Evolutionary conservation across 2,329 filamentous ascomycete species (phyloP).

Genomic region (Tolypocladium nubicola): DNA sequence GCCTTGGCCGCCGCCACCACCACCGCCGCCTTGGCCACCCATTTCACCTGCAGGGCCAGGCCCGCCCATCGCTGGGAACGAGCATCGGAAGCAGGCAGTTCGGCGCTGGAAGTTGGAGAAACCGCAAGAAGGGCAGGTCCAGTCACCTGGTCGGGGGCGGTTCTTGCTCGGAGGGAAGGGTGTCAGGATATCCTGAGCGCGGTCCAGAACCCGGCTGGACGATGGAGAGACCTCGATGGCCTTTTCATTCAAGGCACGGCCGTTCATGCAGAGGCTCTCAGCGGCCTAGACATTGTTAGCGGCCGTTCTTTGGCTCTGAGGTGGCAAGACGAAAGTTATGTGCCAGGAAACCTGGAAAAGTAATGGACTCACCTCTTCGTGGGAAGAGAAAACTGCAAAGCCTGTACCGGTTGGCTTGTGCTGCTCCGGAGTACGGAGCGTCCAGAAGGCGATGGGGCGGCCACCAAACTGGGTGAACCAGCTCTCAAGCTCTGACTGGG

Average conservation of each 20-base stretch:
- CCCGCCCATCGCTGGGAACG: constrained; percentile 80
- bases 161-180: constrained; percentile 99
- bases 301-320: neutral
- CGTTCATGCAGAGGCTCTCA: constrained; percentile 98
- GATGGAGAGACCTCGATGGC: constrained; percentile 98
- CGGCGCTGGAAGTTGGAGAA: constrained; percentile 99
- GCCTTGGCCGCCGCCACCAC: constrained; percentile 15
- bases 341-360: neutral
- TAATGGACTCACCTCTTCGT: constrained; percentile 73
- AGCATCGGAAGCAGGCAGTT: constrained; percentile 97
- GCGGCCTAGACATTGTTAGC: constrained; percentile 54
- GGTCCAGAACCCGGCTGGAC: constrained; percentile 90
- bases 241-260: constrained; percentile 94
- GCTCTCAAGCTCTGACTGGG: constrained; percentile 95
- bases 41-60: constrained; percentile 60
- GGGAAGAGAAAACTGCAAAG: constrained; percentile 96
- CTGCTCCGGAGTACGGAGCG: constrained; percentile 90
- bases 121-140: constrained; percentile 96
- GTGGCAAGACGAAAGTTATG: neutral
- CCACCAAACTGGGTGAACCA: constrained; percentile 99
- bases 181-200: constrained; percentile 89
- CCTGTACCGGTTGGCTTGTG: constrained; percentile 99
- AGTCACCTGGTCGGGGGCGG: constrained; percentile 89
- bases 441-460: constrained; percentile 98
- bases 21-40: constrained; percentile 29